A percentile compares a stretch with the other conserved stretches of the same genome.
Conservation (phyloP, 129 eudicot species). For the Ambrosia trifida region DNA sequence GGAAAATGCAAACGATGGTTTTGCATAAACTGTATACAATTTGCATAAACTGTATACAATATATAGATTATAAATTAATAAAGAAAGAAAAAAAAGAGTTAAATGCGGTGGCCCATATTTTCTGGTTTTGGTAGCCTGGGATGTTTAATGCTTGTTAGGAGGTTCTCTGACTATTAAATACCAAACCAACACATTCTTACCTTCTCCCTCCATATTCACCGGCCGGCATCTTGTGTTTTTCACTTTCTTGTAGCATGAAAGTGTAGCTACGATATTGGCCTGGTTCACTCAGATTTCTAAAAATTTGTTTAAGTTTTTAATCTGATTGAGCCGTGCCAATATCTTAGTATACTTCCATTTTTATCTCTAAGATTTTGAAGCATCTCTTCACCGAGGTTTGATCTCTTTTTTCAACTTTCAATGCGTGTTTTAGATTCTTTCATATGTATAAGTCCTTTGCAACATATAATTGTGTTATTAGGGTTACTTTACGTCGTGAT, state of each 20-base stretch:
- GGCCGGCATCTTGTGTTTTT: background rate
- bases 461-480: background rate
- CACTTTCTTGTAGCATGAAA: constrained; percentile 37
- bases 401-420: background rate
- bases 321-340: constrained; percentile 89
- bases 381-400: constrained; percentile 14
- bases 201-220: constrained; percentile 31
- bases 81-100: constrained; percentile 10
- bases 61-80: background rate
- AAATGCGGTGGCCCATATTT: constrained; percentile 50
- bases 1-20: background rate
- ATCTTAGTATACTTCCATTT: constrained; percentile 56
- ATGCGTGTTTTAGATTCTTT: background rate
- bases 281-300: constrained; percentile 55
- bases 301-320: background rate
- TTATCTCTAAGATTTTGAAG: background rate
- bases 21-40: background rate
- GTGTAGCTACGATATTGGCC: constrained; percentile 65
- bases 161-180: constrained; percentile 29
- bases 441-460: background rate
- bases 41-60: background rate
- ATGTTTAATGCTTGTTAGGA: constrained; percentile 40
- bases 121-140: constrained; percentile 49
- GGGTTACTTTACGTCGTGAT: background rate
- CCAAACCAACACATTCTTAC: constrained; percentile 38